A percentile compares a stretch with the other conserved stretches of the same genome.
Conservation (phyloP, 1,284 basidiomycete species). For the Leccinum fuscescens region DNA sequence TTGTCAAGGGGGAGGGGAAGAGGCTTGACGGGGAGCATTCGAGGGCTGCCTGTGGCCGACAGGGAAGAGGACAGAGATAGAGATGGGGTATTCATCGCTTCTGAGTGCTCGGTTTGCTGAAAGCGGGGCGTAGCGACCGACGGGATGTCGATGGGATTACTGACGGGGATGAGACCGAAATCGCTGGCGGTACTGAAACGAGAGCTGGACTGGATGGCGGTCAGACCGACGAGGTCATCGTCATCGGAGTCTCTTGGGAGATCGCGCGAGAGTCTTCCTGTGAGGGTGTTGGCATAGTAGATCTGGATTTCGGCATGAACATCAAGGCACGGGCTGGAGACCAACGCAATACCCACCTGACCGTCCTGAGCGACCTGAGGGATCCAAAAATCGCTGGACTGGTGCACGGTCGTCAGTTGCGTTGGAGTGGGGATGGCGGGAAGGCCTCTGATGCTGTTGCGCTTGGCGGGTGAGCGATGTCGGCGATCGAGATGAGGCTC, state of each 20-base stretch:
- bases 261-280: conserved; percentile 30
- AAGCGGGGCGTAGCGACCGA: neutral
- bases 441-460: conserved; percentile 30
- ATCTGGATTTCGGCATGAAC: conserved; percentile 18
- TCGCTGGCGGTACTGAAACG: conserved; percentile 6
- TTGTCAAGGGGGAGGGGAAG: conserved; percentile 6
- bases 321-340: neutral
- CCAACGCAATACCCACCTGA: conserved; percentile 23
- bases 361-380: conserved; percentile 31
- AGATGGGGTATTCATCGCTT: neutral
- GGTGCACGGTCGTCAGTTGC: conserved; percentile 1
- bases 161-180: conserved; percentile 11
- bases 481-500: conserved; percentile 9
- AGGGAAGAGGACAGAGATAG: conserved; percentile 2
- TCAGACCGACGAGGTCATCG: conserved; percentile 16
- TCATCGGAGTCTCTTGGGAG: conserved; percentile 29
- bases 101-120: neutral
- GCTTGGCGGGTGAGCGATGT: neutral
- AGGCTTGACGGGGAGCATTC: conserved; percentile 6
- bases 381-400: conserved; percentile 31
- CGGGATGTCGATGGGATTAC: neutral
- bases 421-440: conserved; percentile 24
- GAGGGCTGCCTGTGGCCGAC: neutral
- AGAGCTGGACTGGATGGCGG: conserved; percentile 14
- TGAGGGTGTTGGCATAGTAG: conserved; percentile 33